Percentiles rank a stretch among this genome's conserved stretches.
Conservation (phyloP, 2,329 filamentous ascomycete species). For the Ophiosphaerella korrae region DNA sequence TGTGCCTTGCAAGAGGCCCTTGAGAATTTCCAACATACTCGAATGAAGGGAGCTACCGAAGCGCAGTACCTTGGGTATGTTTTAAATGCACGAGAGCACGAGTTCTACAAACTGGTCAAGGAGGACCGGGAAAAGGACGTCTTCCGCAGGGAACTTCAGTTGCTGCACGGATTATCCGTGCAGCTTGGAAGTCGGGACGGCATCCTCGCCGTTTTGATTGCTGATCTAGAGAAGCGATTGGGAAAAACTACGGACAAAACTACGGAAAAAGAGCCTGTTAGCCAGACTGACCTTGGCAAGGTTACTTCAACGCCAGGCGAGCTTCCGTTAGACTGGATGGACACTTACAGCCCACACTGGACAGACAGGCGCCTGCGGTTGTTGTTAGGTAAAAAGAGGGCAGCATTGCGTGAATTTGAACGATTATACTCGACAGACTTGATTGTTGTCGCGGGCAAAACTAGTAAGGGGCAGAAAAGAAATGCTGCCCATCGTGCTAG, state of each 20-base stretch:
- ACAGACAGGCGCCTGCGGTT: slow-evolving; percentile 9
- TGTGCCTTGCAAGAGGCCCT: slow-evolving; percentile 17
- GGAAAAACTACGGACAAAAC: no score
- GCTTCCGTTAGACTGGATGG: background rate
- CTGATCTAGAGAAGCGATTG: slow-evolving; percentile 21
- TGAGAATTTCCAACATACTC: slow-evolving; percentile 16
- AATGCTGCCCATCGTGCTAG: no score
- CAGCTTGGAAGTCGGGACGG: slow-evolving; percentile 11
- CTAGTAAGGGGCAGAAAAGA: no score
- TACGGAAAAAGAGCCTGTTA: background rate
- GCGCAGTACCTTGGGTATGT: slow-evolving; percentile 20
- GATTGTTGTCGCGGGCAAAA: no score
- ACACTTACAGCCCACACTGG: slow-evolving; percentile 3
- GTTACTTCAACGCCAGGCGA: background rate
- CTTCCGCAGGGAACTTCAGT: slow-evolving; percentile 17
- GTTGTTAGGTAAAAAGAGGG: slow-evolving; percentile 13
- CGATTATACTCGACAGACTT: background rate
- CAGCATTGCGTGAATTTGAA: slow-evolving; percentile 4
- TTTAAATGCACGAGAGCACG: slow-evolving; percentile 19
- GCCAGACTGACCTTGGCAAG: background rate
- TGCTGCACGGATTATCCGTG: slow-evolving; percentile 19
- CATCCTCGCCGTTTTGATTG: slow-evolving; percentile 18
- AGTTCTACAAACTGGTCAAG: slow-evolving; percentile 15
- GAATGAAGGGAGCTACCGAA: slow-evolving; percentile 11
- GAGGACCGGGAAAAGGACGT: slow-evolving; percentile 20